Conservation (phyloP, 441 rosid genomes). For the Flueggea neowawraea region DNA sequence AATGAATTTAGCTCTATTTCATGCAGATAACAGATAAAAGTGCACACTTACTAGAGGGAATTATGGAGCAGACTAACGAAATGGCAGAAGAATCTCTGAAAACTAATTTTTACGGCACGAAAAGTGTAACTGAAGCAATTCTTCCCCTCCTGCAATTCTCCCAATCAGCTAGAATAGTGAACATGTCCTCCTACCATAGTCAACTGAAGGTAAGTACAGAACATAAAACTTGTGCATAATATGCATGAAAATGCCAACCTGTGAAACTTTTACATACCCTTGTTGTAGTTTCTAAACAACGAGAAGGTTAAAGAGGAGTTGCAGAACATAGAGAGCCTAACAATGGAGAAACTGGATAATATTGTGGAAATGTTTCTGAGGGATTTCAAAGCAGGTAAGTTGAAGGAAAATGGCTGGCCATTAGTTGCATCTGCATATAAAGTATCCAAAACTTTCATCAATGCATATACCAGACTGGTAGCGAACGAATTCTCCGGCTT, state of each 20-base stretch:
- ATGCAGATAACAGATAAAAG: constrained; percentile 3
- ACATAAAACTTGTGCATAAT: too few species aligned
- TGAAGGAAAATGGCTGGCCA: constrained; percentile 4
- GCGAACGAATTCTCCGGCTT: constrained; percentile 1
- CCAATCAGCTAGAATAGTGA: too few species aligned
- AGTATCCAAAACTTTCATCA: constrained; percentile 1
- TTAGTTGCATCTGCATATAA: constrained; percentile 3
- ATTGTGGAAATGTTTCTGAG: neutral
- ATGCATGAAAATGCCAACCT: too few species aligned
- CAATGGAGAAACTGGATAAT: constrained; percentile 2
- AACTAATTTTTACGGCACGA: too few species aligned
- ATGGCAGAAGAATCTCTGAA: too few species aligned
- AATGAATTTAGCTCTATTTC: too few species aligned
- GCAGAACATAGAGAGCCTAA: neutral
- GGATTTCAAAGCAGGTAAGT: constrained; percentile 16
- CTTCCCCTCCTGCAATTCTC: too few species aligned
- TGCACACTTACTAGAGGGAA: constrained; percentile 4
- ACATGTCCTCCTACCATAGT: neutral
- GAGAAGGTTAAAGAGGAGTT: neutral
- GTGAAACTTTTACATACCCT: too few species aligned
- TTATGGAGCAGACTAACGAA: neutral
- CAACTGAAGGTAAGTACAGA: neutral
- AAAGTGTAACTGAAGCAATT: too few species aligned
- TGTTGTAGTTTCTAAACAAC: neutral
- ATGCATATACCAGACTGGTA: constrained; percentile 5